phyloP scores from a whole-genome alignment of 2,329 filamentous ascomycete genomes.

The Purpureocillium takamizusanense region DNA sequence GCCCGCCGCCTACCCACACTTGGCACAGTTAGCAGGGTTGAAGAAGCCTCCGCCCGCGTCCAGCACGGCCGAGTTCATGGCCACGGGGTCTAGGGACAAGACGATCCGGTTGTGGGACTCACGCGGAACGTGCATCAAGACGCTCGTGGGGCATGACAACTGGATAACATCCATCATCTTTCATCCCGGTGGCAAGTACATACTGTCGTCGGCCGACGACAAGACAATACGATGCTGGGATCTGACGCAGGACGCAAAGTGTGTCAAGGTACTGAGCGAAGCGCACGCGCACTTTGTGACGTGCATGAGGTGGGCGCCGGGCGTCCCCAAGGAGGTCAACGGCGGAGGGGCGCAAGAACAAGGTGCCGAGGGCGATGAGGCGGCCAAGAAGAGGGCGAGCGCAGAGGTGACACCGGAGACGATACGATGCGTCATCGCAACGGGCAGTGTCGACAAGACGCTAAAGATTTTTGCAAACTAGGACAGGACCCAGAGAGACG shows the following conservation, averaged over 20 bases:
- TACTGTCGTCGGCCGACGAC: constrained; percentile 80
- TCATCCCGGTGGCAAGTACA: constrained; percentile 85
- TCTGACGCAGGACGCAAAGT: constrained; percentile 79
- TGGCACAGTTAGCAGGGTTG: constrained; percentile 68
- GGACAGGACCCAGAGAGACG: neutral
- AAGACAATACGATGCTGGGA: constrained; percentile 94
- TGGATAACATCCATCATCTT: constrained; percentile 85
- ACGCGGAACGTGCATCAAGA: constrained; percentile 76
- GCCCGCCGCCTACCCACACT: constrained; percentile 63
- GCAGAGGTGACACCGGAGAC: constrained; percentile 41
- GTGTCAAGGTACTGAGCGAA: constrained; percentile 71
- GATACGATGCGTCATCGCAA: constrained; percentile 79
- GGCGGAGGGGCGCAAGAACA: constrained; percentile 6
- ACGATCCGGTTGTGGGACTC: constrained; percentile 84
- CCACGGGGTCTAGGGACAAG: constrained; percentile 84
- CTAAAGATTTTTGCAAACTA: constrained; percentile 67
- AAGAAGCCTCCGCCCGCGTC: constrained; percentile 70
- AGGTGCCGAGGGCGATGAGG: constrained; percentile 20
- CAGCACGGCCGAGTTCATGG: constrained; percentile 78
- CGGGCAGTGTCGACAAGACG: constrained; percentile 74
- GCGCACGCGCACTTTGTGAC: constrained; percentile 79
- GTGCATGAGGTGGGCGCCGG: constrained; percentile 81
- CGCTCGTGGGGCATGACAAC: constrained; percentile 81
- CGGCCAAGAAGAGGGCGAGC: constrained; percentile 35
- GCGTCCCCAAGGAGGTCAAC: constrained; percentile 9